Evolutionary conservation across 2,329 filamentous ascomycete genomes (phyloP), one percentile per base, ranked within the genome.

Genomic region (Dendrostoma leiphaemia): DNA sequence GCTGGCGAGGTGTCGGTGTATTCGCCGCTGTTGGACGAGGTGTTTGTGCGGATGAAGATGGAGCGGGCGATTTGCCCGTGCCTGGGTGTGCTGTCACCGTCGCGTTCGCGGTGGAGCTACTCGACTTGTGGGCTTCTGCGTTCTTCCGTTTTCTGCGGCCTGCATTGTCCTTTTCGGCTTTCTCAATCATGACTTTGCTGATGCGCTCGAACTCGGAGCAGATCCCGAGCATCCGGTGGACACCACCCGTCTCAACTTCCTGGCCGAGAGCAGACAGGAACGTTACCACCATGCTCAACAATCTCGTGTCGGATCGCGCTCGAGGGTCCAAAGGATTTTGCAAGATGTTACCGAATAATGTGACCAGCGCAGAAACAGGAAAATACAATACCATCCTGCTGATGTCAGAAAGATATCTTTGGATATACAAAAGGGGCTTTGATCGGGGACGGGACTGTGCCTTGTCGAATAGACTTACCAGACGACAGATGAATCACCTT

Each of bases 131-230:
- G 10, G 47, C 44, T 28, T 57, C 55, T 17, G 48, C 51, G 10
- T 81, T 85, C 79, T 96, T 97, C 57, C 93, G 84, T 76, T 97
- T 97, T 54, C 90, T 84, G 56, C 90, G 84, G 5, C 84, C 86
- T 24, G 86, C 81, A 32, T 89, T 83, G 48, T 97, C 93, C 64
- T 88, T 91, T 66, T 97, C 93, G 0, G 90, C 84, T 68, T 92
- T 96, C 56, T 97, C 93, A 43, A 97, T 85, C 8, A 96, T 91
- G 3, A 91, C 85, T 65, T 88, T 90, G 32, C 91, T 91, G 60
- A 99, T 97, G 55, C 94, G 85, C 69, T 96, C 92, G 63, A 99
- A 99, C 65, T 99, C 94, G n/a, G 90, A 84, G 69, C 93, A 97
- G 1, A 97, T 88, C 23, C 87, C 88, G 17, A 97, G 82, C 91